Percentiles rank a stretch among this genome's conserved stretches.
Evolutionary conservation across 108 stramenopile species (phyloP).

Genomic region (Stephanodiscus minutulus): DNA sequence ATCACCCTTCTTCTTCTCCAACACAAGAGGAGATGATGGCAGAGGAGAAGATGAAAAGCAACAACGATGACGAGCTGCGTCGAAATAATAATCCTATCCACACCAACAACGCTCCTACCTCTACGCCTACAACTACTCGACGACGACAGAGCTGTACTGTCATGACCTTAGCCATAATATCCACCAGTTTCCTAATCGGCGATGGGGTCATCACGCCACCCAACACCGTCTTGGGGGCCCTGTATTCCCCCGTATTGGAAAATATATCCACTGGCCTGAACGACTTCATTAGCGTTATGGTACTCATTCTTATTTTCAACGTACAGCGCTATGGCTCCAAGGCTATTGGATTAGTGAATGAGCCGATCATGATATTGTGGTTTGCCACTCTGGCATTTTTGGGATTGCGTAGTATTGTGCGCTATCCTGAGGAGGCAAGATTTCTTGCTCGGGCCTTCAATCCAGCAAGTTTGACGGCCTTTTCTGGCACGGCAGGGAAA

Average conservation of each 20-base stretch:
- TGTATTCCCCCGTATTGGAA: slow-evolving; percentile 5
- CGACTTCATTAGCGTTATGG: neutral
- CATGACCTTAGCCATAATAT: slow-evolving; percentile 6
- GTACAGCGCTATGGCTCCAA: slow-evolving; percentile 1
- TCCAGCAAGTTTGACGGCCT: slow-evolving; percentile 1
- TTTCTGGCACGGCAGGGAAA: neutral
- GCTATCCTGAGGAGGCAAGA: slow-evolving; percentile 2
- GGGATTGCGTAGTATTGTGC: neutral
- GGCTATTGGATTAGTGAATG: slow-evolving; percentile 3
- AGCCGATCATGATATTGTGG: slow-evolving; percentile 5
- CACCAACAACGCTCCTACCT: neutral
- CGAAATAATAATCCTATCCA: too few species aligned
- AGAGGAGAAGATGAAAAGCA: too few species aligned
- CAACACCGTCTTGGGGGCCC: slow-evolving; percentile 1
- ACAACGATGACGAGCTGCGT: too few species aligned
- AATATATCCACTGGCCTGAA: neutral
- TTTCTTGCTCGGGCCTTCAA: slow-evolving; percentile 2
- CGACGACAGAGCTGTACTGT: neutral
- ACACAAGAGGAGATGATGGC: too few species aligned
- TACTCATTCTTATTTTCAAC: slow-evolving; percentile 8
- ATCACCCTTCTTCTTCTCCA: too few species aligned
- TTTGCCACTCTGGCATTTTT: neutral
- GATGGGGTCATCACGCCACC: slow-evolving; percentile 8
- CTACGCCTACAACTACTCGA: neutral
- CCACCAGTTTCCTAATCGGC: slow-evolving; percentile 6